Evolutionary conservation across 495 filamentous ascomycete species (phyloP), one percentile per base, ranked within the genome.

Genomic region (Apodospora peruviana): DNA sequence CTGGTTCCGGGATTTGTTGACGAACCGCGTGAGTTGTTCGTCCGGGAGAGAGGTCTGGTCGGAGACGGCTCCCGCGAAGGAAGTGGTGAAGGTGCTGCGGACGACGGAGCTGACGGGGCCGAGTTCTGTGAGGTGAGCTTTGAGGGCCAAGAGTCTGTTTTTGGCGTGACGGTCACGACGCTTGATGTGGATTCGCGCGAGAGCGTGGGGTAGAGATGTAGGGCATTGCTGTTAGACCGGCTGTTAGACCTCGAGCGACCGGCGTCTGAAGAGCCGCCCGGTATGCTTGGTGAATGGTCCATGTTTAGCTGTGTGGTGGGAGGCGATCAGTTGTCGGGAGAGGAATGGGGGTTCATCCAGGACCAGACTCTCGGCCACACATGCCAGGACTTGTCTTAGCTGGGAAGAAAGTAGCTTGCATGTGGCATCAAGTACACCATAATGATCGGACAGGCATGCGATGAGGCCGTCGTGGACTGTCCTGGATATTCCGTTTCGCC

Each of bases 21-120:
- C 16, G 65, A 53, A n/a, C 64, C 46, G 47, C 61, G 57, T 11
- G 64, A 61, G 10, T 29, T 53, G 40, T 39, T 52, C 5, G 57
- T 51, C 62, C 67, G 23, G 47, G 55, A 43, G 53, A 51, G 35
- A 50, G 70, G 56, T 39, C 74, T 56, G 19, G 62, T 66, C 14
- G 76, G 76, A n/a, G 76, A 79, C 0, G 72, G 64, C 44, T 79
- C 76, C 57, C 76, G 65, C 16, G 76, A 79, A 21, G 69, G 53
- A 27, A 59, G 56, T 10, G 76, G 75, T 19, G 76, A 79, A 18
- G 68, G 67, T 17, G 67, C 68, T 24, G 69, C 57, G 17, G 76
- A 78, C 3, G 74, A 71, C 51, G 70, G 59, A 60, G 77, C 48
- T 61, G 76, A 60, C 53, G 67, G 14, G 25, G 64, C 46, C 21